Percentiles rank a stretch among this genome's conserved stretches.
phyloP scores from a whole-genome alignment of 2,329 filamentous ascomycete genomes.

The Claviceps capensis region DNA sequence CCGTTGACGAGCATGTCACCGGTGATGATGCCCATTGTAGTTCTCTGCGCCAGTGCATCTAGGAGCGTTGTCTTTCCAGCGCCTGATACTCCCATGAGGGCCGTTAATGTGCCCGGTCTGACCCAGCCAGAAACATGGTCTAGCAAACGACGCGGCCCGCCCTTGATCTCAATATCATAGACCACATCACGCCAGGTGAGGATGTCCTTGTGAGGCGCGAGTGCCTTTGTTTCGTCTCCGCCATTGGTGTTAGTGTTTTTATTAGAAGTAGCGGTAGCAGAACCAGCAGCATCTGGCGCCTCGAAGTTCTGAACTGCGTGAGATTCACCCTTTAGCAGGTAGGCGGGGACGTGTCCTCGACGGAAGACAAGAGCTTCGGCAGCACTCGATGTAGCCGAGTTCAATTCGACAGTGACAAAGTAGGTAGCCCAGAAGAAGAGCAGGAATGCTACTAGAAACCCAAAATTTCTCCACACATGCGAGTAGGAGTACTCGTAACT shows the following conservation, averaged over 20 bases:
- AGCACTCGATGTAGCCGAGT: slow-evolving; percentile 46
- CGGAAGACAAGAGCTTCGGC: slow-evolving; percentile 59
- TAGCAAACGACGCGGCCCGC: slow-evolving; percentile 54
- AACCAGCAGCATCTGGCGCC: slow-evolving; percentile 1
- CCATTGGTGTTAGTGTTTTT: slow-evolving; percentile 7
- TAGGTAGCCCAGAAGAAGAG: slow-evolving; percentile 51
- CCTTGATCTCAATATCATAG: slow-evolving; percentile 61
- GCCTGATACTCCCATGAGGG: slow-evolving; percentile 51
- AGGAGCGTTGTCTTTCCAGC: slow-evolving; percentile 31
- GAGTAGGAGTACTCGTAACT: slow-evolving; percentile 43
- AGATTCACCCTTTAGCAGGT: slow-evolving; percentile 20
- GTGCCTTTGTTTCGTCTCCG: slow-evolving; percentile 9
- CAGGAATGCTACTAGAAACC: slow-evolving; percentile 51
- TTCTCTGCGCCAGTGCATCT: slow-evolving; percentile 32
- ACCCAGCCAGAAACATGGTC: slow-evolving; percentile 80
- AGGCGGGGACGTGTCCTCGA: slow-evolving; percentile 34
- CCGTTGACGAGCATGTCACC: slow-evolving; percentile 56
- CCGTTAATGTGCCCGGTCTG: slow-evolving; percentile 75
- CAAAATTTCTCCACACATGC: slow-evolving; percentile 55
- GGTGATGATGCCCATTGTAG: slow-evolving; percentile 47
- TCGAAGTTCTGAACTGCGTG: slow-evolving; percentile 18
- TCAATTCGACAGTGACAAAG: slow-evolving; percentile 49
- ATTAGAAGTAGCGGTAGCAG: slow-evolving; percentile 9
- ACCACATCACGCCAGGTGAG: slow-evolving; percentile 72
- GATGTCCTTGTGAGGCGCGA: slow-evolving; percentile 37